Base-by-base conservation (phyloP, 306 rosid species). In the Purshia tridentata region DNA sequence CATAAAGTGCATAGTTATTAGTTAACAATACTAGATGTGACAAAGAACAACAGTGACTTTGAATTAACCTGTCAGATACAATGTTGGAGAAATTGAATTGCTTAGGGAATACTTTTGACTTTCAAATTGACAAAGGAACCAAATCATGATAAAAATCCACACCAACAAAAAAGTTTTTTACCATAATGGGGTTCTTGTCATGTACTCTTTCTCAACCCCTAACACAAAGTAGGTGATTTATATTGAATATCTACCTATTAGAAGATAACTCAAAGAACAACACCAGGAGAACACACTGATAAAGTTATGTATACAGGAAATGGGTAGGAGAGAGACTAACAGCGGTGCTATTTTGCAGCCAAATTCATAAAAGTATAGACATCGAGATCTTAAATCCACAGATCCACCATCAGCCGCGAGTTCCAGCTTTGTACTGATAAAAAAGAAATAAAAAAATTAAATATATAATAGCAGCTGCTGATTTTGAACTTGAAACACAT, bases 311-410 rank as follows among this genome's bases (percentile, higher is more conserved):
- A 72, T 54, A 65, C 22, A 50, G 60, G 42, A 76, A 61, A 68
- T 18, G 48, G 55, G 76, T 41, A 14, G 13, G 3, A 14, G n/a
- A 65, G 64, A 74, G 50, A 85, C 96, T 89, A 63, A 89, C 98
- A 88, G 42, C 64, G 95, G 96, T 75, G 96, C 97, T 67, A 94
- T 78, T 87, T 91, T 94, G 91, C 96, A 94, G 85, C 98, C 98
- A 80, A 91, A 91, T 81, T 94, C 98, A 49, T 91, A 94, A 68
- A 94, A 94, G 80, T 82, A 89, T 63, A 81, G 86, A 76, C 98
- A 85, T 74, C 91, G 86, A 60, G 95, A 91, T 85, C 88, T 87
- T 71, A 94, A 81, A 84, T 94, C 89, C 72, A 91, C 98, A 75
- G 79, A 70, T 61, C 86, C 90, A 19, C 90, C 87, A 76, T 94